phyloP scores from a whole-genome alignment of 371 early-diverging fungal species.

The Lichtheimia ramosa region DNA sequence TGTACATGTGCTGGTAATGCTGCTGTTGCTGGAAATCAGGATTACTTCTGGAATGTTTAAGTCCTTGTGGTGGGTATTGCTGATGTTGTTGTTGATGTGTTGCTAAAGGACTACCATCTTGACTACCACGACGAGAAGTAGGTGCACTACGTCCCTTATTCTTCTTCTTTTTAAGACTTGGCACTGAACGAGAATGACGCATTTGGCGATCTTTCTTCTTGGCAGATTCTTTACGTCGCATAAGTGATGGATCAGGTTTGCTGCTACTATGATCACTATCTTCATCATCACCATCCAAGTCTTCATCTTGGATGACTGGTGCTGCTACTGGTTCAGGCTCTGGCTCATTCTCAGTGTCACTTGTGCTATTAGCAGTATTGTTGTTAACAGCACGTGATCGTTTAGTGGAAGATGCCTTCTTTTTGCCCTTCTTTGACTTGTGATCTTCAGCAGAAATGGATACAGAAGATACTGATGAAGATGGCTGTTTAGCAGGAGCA shows the following conservation, averaged over 20 bases:
- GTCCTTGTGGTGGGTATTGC: conserved; percentile 3
- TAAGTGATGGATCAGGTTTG: background rate
- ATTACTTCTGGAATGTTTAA: conserved; percentile 37
- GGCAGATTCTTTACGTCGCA: background rate
- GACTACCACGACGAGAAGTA: conserved; percentile 15
- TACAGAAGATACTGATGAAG: background rate
- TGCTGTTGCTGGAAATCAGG: conserved; percentile 29
- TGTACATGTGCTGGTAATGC: conserved; percentile 2
- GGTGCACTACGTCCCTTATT: conserved; percentile 17
- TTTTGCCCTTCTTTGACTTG: background rate
- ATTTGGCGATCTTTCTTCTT: conserved; percentile 12
- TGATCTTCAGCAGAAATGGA: background rate
- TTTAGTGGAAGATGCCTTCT: background rate
- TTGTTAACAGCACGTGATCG: conserved; percentile 1
- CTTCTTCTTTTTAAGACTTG: conserved; percentile 39
- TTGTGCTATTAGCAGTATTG: background rate
- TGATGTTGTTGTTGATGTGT: background rate
- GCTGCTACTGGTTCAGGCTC: conserved; percentile 6
- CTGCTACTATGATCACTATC: conserved; percentile 11
- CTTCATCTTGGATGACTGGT: conserved; percentile 9
- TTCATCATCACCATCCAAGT: conserved; percentile 13
- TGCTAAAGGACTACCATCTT: background rate
- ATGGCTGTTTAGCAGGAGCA: background rate
- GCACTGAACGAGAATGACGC: conserved; percentile 29
- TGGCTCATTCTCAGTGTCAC: background rate